Evolutionary conservation across 495 filamentous ascomycete species (phyloP).

Genomic region (Geoglossum glabrum): DNA sequence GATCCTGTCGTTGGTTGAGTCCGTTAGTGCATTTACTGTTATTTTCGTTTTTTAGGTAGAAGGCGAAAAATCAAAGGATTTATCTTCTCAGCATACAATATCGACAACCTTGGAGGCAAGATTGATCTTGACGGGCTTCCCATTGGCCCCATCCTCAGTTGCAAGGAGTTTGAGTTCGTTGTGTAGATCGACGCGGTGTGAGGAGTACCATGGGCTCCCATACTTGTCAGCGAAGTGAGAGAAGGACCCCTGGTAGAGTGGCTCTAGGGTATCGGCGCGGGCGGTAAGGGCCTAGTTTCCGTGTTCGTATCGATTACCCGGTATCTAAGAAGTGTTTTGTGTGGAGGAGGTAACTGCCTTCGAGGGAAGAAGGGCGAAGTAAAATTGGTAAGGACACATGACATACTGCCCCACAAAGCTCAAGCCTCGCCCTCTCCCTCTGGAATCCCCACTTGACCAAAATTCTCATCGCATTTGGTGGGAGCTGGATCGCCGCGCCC

Average conservation of each 20-base stretch:
- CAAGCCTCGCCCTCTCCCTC: background rate
- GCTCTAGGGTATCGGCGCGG: background rate
- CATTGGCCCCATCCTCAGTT: conserved; percentile 17
- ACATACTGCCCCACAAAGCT: background rate
- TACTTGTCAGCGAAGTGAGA: background rate
- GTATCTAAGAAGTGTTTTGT: background rate
- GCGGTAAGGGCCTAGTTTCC: background rate
- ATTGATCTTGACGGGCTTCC: conserved; percentile 23
- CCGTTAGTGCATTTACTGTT: no score
- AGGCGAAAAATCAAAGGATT: no score
- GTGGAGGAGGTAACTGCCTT: no score
- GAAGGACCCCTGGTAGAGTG: background rate
- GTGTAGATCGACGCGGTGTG: conserved; percentile 30
- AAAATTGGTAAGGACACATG: background rate
- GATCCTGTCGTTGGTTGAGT: conserved; percentile 10
- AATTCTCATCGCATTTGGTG: conserved; percentile 6
- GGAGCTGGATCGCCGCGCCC: conserved; percentile 14
- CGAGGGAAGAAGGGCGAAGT: no score
- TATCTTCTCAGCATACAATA: conserved; percentile 11
- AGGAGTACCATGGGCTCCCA: conserved; percentile 26
- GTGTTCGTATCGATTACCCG: background rate
- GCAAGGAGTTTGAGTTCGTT: conserved; percentile 26
- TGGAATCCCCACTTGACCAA: conserved; percentile 3
- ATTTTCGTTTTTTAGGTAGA: no score
- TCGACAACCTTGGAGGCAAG: conserved; percentile 23